Percentiles rank a stretch among this genome's conserved stretches.
These are phyloP conservation scores for Pythium coloratum DNA, from an alignment of 352 stramenopile genomes.

Conservation along the genomic window DNA sequence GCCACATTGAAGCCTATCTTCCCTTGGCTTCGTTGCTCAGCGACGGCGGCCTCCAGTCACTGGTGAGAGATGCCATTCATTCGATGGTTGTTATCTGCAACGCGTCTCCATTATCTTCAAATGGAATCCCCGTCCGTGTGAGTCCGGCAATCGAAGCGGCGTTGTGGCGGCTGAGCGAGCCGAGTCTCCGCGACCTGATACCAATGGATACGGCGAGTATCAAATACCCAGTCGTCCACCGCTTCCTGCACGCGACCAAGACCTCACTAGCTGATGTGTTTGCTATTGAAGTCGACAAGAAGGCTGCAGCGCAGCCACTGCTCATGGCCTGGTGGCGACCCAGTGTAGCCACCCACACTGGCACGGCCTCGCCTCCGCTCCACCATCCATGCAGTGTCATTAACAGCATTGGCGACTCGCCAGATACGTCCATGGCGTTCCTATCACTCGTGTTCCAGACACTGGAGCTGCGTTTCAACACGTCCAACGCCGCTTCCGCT, in stretches of 20 bases:
- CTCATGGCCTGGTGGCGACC: conserved; percentile 16
- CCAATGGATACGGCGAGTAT: not conserved
- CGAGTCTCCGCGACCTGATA: conserved; percentile 27
- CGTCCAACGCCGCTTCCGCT: conserved; percentile 33
- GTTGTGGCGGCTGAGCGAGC: conserved; percentile 37
- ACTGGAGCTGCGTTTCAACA: conserved; percentile 49
- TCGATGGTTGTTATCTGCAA: conserved; percentile 5
- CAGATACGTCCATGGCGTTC: conserved; percentile 10
- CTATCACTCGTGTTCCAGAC: conserved; percentile 32
- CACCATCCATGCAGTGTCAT: not conserved
- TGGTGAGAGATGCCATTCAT: not conserved
- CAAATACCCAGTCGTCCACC: not conserved
- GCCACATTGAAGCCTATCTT: not conserved
- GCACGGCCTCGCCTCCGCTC: not conserved
- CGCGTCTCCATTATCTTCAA: not conserved
- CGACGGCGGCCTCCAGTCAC: not conserved
- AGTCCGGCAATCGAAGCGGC: conserved; percentile 16
- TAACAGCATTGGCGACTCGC: not conserved
- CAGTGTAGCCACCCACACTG: not conserved
- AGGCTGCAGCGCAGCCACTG: not conserved
- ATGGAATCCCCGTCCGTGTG: not conserved
- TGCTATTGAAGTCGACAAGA: not conserved
- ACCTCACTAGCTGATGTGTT: not conserved
- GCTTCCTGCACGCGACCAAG: not conserved
- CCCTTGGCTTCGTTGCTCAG: not conserved